A percentile compares a stretch with the other conserved stretches of the same genome.
phyloP scores from a whole-genome alignment of 1,139 yeast genomes.

The Starmera stellimalicola region DNA sequence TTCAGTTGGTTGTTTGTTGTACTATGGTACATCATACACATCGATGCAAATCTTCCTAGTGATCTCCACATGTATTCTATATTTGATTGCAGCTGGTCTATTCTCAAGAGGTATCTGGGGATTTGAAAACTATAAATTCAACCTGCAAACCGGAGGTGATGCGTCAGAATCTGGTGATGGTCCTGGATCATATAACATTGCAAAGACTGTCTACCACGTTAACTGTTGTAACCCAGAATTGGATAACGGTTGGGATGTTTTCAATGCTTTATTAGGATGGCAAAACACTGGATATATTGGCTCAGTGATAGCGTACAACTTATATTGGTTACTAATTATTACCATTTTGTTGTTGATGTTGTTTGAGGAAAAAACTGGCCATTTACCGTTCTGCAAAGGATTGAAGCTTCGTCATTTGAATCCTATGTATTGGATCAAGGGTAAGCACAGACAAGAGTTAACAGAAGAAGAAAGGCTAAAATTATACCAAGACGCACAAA shows the following conservation, averaged over 20 bases:
- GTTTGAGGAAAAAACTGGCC: conserved; percentile 61
- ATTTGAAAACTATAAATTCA: conserved; percentile 59
- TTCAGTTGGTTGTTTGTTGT: conserved; percentile 54
- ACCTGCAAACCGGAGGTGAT: conserved; percentile 70
- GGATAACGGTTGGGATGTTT: conserved; percentile 90
- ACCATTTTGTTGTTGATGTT: conserved; percentile 47
- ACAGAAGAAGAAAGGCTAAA: conserved; percentile 41
- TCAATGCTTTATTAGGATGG: conserved; percentile 84
- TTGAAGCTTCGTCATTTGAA: conserved; percentile 47
- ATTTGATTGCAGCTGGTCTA: conserved; percentile 80
- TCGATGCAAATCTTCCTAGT: conserved; percentile 76
- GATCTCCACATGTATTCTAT: conserved; percentile 71
- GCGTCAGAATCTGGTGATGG: conserved; percentile 86
- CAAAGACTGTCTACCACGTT: conserved; percentile 79
- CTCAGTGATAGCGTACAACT: conserved; percentile 72
- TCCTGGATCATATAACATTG: conserved; percentile 81
- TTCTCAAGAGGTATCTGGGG: conserved; percentile 88
- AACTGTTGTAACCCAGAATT: conserved; percentile 88
- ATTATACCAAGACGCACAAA: conserved; percentile 38
- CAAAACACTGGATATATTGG: conserved; percentile 89
- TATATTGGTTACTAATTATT: conserved; percentile 70
- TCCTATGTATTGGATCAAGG: conserved; percentile 65
- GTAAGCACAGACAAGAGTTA: conserved; percentile 54
- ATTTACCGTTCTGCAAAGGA: conserved; percentile 48
- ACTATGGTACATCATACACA: conserved; percentile 63